A percentile compares a stretch with the other conserved stretches of the same genome.
phyloP scores from a whole-genome alignment of 768 basidiomycete species.

The Pulveroboletus sp. region DNA sequence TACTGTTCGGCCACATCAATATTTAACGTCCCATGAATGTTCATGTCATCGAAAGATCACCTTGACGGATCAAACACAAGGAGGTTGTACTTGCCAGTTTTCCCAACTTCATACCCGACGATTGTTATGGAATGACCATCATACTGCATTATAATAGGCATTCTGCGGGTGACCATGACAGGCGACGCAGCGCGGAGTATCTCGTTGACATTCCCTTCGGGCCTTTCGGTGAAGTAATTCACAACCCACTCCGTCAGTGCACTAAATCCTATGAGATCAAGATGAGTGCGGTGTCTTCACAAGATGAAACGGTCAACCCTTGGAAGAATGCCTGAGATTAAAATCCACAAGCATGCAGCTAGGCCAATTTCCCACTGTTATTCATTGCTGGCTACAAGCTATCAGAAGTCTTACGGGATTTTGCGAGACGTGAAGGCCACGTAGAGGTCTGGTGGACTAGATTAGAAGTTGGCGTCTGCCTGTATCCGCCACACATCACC shows the following conservation, averaged over 20 bases:
- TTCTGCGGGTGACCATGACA: conserved; percentile 53
- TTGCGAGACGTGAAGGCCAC: conserved; percentile 74
- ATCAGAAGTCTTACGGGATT: conserved; percentile 61
- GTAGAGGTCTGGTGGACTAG: conserved; percentile 52
- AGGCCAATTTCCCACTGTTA: background rate
- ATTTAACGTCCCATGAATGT: background rate
- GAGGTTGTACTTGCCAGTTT: conserved; percentile 54
- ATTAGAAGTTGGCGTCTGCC: background rate
- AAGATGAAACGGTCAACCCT: conserved; percentile 35
- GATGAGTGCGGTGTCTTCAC: background rate
- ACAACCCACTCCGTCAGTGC: conserved; percentile 68
- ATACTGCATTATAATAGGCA: conserved; percentile 83
- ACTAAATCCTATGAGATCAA: conserved; percentile 34
- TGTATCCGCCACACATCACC: conserved; percentile 38
- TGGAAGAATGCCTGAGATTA: conserved; percentile 37
- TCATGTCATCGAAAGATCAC: conserved; percentile 34
- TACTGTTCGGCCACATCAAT: conserved; percentile 11
- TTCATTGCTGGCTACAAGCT: background rate
- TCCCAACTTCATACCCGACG: conserved; percentile 73
- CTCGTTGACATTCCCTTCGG: conserved; percentile 43
- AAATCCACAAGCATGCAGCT: conserved; percentile 69
- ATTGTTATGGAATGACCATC: conserved; percentile 84
- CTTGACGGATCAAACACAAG: conserved; percentile 74
- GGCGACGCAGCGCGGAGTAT: conserved; percentile 47
- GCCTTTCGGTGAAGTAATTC: conserved; percentile 55